A percentile compares a stretch with the other conserved stretches of the same genome.
phyloP scores from a whole-genome alignment of 805 yeast genomes.

The Naumovozyma dairenensis region DNA sequence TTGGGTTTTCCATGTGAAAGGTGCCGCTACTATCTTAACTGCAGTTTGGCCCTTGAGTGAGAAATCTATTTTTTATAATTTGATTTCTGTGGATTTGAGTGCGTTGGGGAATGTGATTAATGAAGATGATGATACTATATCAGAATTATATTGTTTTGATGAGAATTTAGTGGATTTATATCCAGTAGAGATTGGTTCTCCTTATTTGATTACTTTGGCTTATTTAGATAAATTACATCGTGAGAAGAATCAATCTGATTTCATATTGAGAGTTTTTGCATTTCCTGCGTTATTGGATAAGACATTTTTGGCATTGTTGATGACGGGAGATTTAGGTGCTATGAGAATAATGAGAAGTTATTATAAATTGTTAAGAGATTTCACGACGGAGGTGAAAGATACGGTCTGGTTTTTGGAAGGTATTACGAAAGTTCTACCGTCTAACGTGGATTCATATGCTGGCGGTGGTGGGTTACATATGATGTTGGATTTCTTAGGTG shows the following conservation, averaged over 20 bases:
- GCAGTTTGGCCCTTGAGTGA: constrained; percentile 91
- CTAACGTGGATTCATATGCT: constrained; percentile 81
- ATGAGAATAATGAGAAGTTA: constrained; percentile 87
- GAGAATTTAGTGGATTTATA: constrained; percentile 74
- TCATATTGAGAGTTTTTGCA: constrained; percentile 77
- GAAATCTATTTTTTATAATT: constrained; percentile 52
- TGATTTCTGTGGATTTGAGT: constrained; percentile 79
- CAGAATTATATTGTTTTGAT: constrained; percentile 74
- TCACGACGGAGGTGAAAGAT: constrained; percentile 79
- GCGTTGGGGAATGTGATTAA: constrained; percentile 64
- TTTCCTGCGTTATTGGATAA: constrained; percentile 88
- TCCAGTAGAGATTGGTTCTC: constrained; percentile 76
- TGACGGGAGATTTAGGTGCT: constrained; percentile 78
- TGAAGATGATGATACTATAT: constrained; percentile 31
- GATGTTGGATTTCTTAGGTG: constrained; percentile 83
- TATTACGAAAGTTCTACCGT: constrained; percentile 78
- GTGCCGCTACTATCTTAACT: constrained; percentile 89
- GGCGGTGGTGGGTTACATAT: constrained; percentile 90
- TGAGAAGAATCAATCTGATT: constrained; percentile 77
- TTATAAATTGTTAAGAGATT: constrained; percentile 69
- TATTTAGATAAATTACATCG: constrained; percentile 74
- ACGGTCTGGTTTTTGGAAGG: constrained; percentile 93
- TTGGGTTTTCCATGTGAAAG: constrained; percentile 95
- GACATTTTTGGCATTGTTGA: constrained; percentile 61
- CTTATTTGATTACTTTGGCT: constrained; percentile 79